A percentile compares a stretch with the other conserved stretches of the same genome.
Conservation (phyloP, 1,139 yeast genomes). For the Yamadazyma jaroonii region DNA sequence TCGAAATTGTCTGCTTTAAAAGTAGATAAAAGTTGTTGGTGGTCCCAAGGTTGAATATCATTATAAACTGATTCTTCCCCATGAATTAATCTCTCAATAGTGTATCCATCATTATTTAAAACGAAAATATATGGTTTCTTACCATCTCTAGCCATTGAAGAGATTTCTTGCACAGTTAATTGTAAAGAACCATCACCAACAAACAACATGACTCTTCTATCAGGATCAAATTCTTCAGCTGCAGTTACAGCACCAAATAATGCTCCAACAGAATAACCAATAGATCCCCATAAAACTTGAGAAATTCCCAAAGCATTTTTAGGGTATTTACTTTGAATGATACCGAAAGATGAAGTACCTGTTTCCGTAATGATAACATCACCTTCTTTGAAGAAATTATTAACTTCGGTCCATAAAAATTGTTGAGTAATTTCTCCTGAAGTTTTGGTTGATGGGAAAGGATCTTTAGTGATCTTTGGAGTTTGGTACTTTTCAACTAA, state of each 20-base stretch:
- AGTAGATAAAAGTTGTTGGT: conserved; percentile 27
- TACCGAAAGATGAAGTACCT: conserved; percentile 43
- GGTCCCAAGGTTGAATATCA: conserved; percentile 40
- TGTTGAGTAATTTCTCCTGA: conserved; percentile 25
- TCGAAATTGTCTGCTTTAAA: conserved; percentile 31
- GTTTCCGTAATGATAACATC: conserved; percentile 38
- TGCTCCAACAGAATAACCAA: conserved; percentile 86
- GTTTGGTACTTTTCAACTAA: conserved; percentile 18
- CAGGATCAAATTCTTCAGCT: conserved; percentile 32
- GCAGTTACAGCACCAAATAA: conserved; percentile 75
- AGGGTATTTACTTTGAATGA: conserved; percentile 36
- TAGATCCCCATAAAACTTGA: conserved; percentile 71
- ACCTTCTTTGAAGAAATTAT: conserved; percentile 33
- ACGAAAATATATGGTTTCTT: conserved; percentile 35
- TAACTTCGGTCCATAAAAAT: conserved; percentile 34
- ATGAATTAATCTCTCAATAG: conserved; percentile 40
- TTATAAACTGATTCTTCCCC: conserved; percentile 35
- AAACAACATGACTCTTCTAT: conserved; percentile 32
- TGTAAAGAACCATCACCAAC: conserved; percentile 46
- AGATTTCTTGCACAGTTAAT: conserved; percentile 42
- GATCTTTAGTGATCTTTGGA: conserved; percentile 15
- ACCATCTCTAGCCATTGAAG: conserved; percentile 33
- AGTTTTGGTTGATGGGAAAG: conserved; percentile 13
- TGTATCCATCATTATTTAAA: conserved; percentile 39
- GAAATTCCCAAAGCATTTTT: conserved; percentile 35